A percentile compares a stretch with the other conserved stretches of the same genome.
phyloP scores from a whole-genome alignment of 495 filamentous ascomycete species.

The Letharia lupina region DNA sequence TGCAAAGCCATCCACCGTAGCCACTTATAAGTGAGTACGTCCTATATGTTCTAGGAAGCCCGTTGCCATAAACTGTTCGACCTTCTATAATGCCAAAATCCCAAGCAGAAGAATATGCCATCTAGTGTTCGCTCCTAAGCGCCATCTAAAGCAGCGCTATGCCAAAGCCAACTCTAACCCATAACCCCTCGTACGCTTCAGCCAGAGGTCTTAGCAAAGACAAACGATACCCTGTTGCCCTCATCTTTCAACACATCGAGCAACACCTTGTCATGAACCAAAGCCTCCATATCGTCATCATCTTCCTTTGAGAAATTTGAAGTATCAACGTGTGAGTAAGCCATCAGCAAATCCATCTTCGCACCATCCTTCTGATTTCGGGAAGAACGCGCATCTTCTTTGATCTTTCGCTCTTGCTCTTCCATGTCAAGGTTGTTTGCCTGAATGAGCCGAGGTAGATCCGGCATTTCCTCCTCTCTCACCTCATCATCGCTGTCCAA shows the following conservation, averaged over 20 bases:
- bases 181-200: background rate
- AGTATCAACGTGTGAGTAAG: slow-evolving; percentile 60
- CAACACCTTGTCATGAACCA: slow-evolving; percentile 56
- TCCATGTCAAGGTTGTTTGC: slow-evolving; percentile 56
- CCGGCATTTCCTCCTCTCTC: slow-evolving; percentile 35
- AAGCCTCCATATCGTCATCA: slow-evolving; percentile 33
- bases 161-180: background rate
- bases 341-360: slow-evolving; percentile 54
- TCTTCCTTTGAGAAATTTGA: slow-evolving; percentile 25
- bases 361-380: slow-evolving; percentile 29
- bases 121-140: background rate
- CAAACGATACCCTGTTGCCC: slow-evolving; percentile 51
- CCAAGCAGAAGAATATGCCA: background rate
- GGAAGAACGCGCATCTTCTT: slow-evolving; percentile 7
- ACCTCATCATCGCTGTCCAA: slow-evolving; percentile 31
- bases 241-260: slow-evolving; percentile 52
- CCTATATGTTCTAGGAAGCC: background rate
- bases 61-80: background rate
- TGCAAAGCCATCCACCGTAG: too few species aligned
- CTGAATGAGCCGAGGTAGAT: slow-evolving; percentile 40
- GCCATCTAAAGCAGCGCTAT: slow-evolving; percentile 1
- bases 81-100: background rate
- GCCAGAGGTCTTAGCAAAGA: slow-evolving; percentile 54
- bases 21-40: background rate
- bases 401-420: slow-evolving; percentile 47